Evolutionary conservation across 2,329 filamentous ascomycete genomes (phyloP).

Genomic region (Aspergillus neotritici): DNA sequence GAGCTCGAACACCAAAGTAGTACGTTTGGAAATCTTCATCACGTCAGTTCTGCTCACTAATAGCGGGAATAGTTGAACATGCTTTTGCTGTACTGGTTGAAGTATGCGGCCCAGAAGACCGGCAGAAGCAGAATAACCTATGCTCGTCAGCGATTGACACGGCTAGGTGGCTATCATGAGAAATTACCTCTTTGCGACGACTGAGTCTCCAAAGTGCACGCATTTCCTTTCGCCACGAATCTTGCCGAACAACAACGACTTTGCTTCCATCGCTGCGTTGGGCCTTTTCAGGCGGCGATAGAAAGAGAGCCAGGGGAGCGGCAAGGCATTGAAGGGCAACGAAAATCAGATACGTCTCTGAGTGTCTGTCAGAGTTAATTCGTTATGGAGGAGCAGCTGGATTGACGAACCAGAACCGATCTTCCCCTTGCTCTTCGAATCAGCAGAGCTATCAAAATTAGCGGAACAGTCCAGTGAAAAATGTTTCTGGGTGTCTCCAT

Average conservation of each 20-base stretch:
- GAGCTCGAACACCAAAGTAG: constrained; percentile 44
- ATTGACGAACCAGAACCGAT: constrained; percentile 17
- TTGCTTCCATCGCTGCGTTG: constrained; percentile 38
- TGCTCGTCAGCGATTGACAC: constrained; percentile 13
- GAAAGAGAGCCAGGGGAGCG: constrained; percentile 35
- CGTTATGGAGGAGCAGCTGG: no score
- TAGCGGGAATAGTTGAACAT: not conserved
- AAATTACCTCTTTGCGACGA: constrained; percentile 16
- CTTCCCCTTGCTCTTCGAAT: constrained; percentile 19
- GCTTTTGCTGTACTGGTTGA: constrained; percentile 42
- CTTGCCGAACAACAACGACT: constrained; percentile 34
- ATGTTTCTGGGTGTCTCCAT: not conserved
- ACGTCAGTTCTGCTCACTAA: constrained; percentile 1
- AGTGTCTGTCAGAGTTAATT: not conserved
- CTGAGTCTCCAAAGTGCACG: constrained; percentile 30
- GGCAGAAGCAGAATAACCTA: constrained; percentile 39
- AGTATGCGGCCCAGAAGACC: constrained; percentile 43
- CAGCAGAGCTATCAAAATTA: constrained; percentile 9
- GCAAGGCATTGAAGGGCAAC: constrained; percentile 36
- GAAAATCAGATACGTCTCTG: constrained; percentile 41
- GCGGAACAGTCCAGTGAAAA: not conserved
- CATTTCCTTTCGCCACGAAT: constrained; percentile 39
- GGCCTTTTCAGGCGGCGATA: constrained; percentile 40
- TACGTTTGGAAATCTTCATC: constrained; percentile 45
- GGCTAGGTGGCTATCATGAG: not conserved